Evolutionary conservation across 331 rosid species (phyloP).

Genomic region (Prunus yedoensis): DNA sequence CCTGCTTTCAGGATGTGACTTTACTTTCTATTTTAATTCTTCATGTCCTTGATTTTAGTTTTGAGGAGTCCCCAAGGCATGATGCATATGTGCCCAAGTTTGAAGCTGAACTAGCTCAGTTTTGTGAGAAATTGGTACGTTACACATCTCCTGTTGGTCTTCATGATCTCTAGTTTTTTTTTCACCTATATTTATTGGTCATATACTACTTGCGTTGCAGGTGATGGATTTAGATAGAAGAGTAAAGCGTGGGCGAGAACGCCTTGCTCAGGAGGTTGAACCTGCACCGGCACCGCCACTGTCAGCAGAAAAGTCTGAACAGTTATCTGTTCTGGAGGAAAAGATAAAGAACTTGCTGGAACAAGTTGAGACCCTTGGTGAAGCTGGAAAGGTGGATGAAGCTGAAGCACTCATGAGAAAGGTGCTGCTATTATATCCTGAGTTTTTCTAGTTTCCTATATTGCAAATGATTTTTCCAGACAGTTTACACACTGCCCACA

Average conservation of each 20-base stretch:
- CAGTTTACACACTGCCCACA: not conserved
- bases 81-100: slow-evolving; percentile 76
- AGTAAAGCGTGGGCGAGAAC: slow-evolving; percentile 94
- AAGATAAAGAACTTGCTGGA: slow-evolving; percentile 96
- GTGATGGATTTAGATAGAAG: slow-evolving; percentile 98
- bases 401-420: slow-evolving; percentile 99
- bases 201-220: slow-evolving; percentile 35
- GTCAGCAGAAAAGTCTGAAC: slow-evolving; percentile 83
- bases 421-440: slow-evolving; percentile 43
- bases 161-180: not conserved
- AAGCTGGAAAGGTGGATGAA: slow-evolving; percentile 99
- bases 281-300: slow-evolving; percentile 84
- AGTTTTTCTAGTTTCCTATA: not conserved
- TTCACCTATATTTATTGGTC: not conserved
- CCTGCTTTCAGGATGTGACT: not conserved
- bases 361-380: slow-evolving; percentile 96
- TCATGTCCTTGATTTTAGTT: slow-evolving; percentile 46
- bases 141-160: not conserved
- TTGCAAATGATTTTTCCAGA: not conserved
- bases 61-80: slow-evolving; percentile 92
- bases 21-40: slow-evolving; percentile 15
- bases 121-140: slow-evolving; percentile 94
- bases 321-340: slow-evolving; percentile 83
- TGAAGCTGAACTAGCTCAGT: slow-evolving; percentile 93
- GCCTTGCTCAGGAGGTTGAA: slow-evolving; percentile 98